A percentile compares a stretch with the other conserved stretches of the same genome.
These are phyloP conservation scores for Myriosclerotinia duriaeana DNA, from an alignment of 2,329 filamentous ascomycete species.

Conservation along the genomic window DNA sequence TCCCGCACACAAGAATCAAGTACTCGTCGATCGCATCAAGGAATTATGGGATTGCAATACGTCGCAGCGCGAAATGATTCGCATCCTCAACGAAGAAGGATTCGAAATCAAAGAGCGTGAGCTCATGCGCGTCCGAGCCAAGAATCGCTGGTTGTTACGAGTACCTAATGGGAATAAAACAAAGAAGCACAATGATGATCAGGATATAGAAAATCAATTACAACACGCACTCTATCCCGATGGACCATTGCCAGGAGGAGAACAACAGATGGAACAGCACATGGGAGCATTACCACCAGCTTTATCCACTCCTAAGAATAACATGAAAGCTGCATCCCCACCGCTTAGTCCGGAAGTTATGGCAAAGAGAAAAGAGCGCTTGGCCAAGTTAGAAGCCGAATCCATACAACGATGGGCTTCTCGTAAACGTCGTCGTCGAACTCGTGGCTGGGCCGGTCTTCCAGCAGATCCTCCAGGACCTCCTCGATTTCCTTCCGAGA, in stretches of 20 bases:
- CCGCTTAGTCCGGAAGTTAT: slow-evolving; percentile 49
- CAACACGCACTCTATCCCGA: slow-evolving; percentile 41
- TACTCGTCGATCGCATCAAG: slow-evolving; percentile 66
- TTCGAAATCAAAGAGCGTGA: slow-evolving; percentile 71
- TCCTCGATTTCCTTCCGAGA: slow-evolving; percentile 78
- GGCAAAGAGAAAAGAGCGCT: slow-evolving; percentile 54
- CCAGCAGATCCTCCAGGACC: slow-evolving; percentile 67
- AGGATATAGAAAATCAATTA: slow-evolving; percentile 41
- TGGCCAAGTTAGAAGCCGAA: slow-evolving; percentile 56
- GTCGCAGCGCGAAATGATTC: slow-evolving; percentile 71
- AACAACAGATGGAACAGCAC: slow-evolving; percentile 35
- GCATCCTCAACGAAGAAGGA: slow-evolving; percentile 67
- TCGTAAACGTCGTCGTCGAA: slow-evolving; percentile 66
- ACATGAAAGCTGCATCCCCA: slow-evolving; percentile 35
- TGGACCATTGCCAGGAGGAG: slow-evolving; percentile 35
- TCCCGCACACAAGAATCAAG: slow-evolving; percentile 67
- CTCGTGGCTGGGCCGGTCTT: slow-evolving; percentile 65
- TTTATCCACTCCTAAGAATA: slow-evolving; percentile 26
- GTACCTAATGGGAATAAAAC: slow-evolving; percentile 58
- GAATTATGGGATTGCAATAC: slow-evolving; percentile 77
- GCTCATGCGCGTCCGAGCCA: slow-evolving; percentile 65
- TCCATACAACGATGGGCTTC: slow-evolving; percentile 61
- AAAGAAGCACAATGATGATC: slow-evolving; percentile 41
- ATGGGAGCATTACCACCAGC: slow-evolving; percentile 26
- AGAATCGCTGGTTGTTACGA: slow-evolving; percentile 67